phyloP scores from a whole-genome alignment of 495 filamentous ascomycete species.

The Xylaria sp. region DNA sequence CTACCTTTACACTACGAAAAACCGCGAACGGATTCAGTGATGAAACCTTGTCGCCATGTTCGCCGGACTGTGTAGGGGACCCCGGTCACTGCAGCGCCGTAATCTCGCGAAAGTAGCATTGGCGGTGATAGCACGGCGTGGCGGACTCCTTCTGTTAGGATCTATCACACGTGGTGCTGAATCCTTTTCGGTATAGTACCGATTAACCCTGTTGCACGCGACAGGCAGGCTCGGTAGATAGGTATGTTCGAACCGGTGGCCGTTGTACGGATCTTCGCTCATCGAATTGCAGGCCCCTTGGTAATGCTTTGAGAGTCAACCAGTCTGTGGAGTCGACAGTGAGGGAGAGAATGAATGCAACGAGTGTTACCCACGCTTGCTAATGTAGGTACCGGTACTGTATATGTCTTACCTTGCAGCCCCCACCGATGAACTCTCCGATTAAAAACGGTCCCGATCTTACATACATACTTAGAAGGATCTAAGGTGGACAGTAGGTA shows the following conservation, averaged over 20 bases:
- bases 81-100: conserved; percentile 11
- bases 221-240: neutral
- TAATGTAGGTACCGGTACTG: no score
- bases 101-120: conserved; percentile 13
- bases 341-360: neutral
- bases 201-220: neutral
- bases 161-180: conserved; percentile 10
- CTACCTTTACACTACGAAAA: conserved; percentile 4
- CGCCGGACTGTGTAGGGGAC: conserved; percentile 18
- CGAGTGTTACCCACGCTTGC: conserved; percentile 4
- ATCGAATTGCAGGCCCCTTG: conserved; percentile 22
- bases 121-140: neutral
- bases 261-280: conserved; percentile 14
- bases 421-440: neutral
- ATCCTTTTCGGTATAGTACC: neutral
- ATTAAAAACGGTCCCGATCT: neutral
- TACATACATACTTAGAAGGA: no score
- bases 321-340: neutral
- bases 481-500: neutral
- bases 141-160: neutral
- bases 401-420: no score
- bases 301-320: neutral
- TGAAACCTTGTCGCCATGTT: conserved; percentile 17
- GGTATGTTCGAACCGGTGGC: neutral
- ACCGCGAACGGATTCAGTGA: conserved; percentile 9